Base-by-base conservation (phyloP, 1,284 basidiomycete genomes). In the Psilocybe mexicana region DNA sequence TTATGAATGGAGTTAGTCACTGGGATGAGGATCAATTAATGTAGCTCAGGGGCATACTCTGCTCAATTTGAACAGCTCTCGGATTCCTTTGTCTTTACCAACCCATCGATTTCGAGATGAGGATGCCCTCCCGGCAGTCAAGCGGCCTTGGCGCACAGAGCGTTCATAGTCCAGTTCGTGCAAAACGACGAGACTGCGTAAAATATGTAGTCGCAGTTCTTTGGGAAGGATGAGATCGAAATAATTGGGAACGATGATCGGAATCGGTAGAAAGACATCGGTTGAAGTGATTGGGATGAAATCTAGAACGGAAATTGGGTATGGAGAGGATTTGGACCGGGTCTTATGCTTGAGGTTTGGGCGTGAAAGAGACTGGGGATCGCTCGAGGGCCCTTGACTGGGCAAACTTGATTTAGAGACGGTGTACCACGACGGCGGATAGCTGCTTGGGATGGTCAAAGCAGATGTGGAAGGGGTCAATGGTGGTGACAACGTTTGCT, bases 21-120 rank as follows among this genome's bases (percentile, higher is more conserved):
- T 8, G 30, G n/a, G 28, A 25, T 49, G 25, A 49, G 42, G 43
- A 18, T 55, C 67, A 68, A 49, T 18, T 18, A 1, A 60, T 59
- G 33, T 33, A 28, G 54, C 56, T 63, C 55, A 53, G 52, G 53
- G 52, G 51, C 53, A 55, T 71, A 96, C 94, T 76, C 90, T 80
- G 69, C 87, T 87, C 54, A 95, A 68, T 71, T 83, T 90, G 65
- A 95, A 80, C 33, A 96, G 77, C 70, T 96, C 93, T 62, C 86
- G 76, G 55, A 90, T 72, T 1, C 87, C 93, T 61, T 79, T 85
- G 49, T 86, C 82, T 61, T 80, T 80, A 6, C 93, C 92, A 30
- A 87, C 79, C 88, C 90, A 93, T 62, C 82, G 82, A 50, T 81
- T 77, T 67, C 76, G 82, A 4, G 76, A 77, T 2, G 81, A 83